Conservation (phyloP, 164 flowering plant species). For the Cinnamomum chago region DNA sequence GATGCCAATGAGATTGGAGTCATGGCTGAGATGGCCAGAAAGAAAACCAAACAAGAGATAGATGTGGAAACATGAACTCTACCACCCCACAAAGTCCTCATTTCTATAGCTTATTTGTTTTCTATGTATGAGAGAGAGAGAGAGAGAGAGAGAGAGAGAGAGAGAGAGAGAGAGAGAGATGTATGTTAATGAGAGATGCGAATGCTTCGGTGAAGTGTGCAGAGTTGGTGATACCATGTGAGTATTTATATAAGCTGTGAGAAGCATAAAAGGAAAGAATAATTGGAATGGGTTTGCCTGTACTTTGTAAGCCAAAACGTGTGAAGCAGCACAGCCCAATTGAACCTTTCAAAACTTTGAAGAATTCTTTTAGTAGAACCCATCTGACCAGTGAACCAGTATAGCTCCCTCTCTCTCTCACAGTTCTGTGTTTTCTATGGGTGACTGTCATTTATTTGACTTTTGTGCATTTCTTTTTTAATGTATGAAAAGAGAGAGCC, state of each 20-base stretch:
- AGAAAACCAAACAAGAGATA: not conserved
- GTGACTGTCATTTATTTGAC: too few relatives aligned
- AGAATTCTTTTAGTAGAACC: not conserved
- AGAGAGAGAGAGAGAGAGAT: too few relatives aligned
- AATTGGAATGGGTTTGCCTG: not conserved
- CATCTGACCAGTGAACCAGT: not conserved
- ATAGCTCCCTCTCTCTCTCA: too few relatives aligned
- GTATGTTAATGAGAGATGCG: too few relatives aligned
- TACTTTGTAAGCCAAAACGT: not conserved
- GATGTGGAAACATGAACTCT: not conserved
- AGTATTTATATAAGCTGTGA: slow-evolving; percentile 1
- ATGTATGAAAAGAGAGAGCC: too few relatives aligned
- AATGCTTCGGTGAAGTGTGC: not conserved
- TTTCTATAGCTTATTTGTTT: not conserved
- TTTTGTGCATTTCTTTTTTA: too few relatives aligned
- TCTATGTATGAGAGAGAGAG: not conserved
- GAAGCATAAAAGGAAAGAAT: too few relatives aligned
- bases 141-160: not conserved
- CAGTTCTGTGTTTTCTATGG: too few relatives aligned
- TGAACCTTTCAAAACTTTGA: not conserved
- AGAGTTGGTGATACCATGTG: not conserved
- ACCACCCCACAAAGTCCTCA: too few relatives aligned
- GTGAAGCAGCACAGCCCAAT: not conserved
- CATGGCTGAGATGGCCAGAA: not conserved
- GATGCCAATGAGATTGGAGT: not conserved